Evolutionary conservation across 768 basidiomycete genomes (phyloP).

Genomic region (Leucosporidium scottii): DNA sequence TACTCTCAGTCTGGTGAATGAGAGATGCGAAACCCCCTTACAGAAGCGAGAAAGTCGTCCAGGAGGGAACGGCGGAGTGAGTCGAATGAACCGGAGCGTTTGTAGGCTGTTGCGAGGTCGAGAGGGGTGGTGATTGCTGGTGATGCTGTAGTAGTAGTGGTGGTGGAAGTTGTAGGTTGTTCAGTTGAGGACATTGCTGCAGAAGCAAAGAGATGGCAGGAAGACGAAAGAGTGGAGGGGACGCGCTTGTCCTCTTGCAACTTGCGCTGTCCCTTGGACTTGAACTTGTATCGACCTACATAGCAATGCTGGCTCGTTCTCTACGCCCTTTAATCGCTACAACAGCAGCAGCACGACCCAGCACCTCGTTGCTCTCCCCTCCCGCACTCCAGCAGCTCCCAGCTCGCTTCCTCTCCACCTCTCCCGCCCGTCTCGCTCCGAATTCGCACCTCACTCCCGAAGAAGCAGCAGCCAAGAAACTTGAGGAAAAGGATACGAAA

Average conservation of each 20-base stretch:
- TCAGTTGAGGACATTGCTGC: background rate
- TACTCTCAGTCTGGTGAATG: too few relatives aligned
- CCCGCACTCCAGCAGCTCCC: background rate
- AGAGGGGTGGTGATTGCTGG: background rate
- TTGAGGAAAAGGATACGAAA: slow-evolving; percentile 21
- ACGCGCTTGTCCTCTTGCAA: background rate
- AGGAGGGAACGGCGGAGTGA: slow-evolving; percentile 14
- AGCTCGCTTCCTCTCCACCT: background rate
- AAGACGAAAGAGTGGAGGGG: background rate
- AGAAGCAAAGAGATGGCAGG: background rate
- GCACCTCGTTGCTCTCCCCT: background rate
- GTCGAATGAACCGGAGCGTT: slow-evolving; percentile 23
- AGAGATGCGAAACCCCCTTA: background rate
- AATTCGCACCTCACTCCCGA: slow-evolving; percentile 23
- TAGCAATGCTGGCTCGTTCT: background rate
- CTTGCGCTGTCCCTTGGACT: too few relatives aligned
- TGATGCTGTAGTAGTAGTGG: background rate
- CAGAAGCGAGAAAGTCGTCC: slow-evolving; percentile 17
- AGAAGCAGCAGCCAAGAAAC: slow-evolving; percentile 14
- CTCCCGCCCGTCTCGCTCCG: background rate
- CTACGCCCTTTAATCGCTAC: background rate
- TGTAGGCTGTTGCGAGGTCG: slow-evolving; percentile 14
- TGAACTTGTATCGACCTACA: background rate
- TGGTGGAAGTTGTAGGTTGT: background rate
- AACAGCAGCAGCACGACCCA: background rate